Evolutionary conservation across 78 protist genomes (phyloP).

Genomic region (Chrysochromulina parva): DNA sequence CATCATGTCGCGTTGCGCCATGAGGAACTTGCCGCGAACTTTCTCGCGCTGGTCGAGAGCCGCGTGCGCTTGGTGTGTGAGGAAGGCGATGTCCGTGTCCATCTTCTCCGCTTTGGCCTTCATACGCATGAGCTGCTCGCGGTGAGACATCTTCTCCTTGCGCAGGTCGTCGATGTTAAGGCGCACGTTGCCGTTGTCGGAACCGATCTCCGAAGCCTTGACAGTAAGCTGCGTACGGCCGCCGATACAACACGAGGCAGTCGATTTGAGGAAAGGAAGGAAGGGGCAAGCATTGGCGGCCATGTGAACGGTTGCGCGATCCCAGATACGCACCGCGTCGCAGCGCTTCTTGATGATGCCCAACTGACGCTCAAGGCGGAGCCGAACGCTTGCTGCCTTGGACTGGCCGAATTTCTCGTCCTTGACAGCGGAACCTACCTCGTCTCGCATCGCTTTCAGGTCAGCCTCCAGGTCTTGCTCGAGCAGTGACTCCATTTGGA

Average conservation of each 20-base stretch:
- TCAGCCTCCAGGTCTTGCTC: not conserved
- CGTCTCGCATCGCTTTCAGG: not conserved
- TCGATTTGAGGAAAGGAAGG: too few species aligned
- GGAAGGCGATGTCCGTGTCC: constrained; percentile 10
- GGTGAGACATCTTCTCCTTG: not conserved
- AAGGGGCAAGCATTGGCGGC: too few species aligned
- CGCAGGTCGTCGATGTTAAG: not conserved
- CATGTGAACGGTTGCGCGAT: too few species aligned
- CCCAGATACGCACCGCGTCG: too few species aligned
- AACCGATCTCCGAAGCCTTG: not conserved
- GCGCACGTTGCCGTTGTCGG: not conserved
- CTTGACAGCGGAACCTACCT: not conserved
- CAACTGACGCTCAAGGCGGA: not conserved
- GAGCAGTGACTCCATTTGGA: constrained; percentile 16
- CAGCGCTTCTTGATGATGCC: not conserved
- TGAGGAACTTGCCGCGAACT: not conserved
- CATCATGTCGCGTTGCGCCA: not conserved
- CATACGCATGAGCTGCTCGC: not conserved
- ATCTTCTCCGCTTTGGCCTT: not conserved
- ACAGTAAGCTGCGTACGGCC: too few species aligned
- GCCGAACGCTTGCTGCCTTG: not conserved
- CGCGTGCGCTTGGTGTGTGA: not conserved
- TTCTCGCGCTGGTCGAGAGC: constrained; percentile 33
- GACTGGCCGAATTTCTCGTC: not conserved
- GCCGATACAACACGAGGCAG: too few species aligned